Evolutionary conservation across 805 yeast genomes (phyloP), one percentile per base, ranked within the genome.

Genomic region (Kuraishia borneana): DNA sequence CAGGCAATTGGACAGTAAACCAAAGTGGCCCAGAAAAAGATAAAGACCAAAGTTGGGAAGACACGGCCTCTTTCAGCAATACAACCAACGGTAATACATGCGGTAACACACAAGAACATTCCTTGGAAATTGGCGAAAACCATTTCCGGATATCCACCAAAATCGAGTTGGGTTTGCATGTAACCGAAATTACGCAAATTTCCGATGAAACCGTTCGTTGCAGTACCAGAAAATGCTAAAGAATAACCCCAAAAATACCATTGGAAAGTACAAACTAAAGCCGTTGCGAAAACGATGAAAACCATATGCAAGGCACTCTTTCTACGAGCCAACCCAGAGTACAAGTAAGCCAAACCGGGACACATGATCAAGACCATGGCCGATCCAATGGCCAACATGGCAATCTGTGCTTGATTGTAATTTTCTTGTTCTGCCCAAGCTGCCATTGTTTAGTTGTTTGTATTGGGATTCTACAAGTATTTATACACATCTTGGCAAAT

Each of bases 171-270:
- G 9, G 85, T 73, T 51, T 82, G 69, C 50, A 81, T 70, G 50
- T 84, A 75, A 4, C 95, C 97, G 56, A 88, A 83, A 31, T 76
- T 68, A 45, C 76, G 77, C 45, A 89, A 58, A 54, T 89, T 79
- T 5, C 98, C 98, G 45, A 89, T 89, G 54, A 78, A 92, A 30
- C 78, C 75, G 56, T 88, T 87, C 22, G 78, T 62, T 2, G 95
- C 85, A 0, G 82, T 70, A n/a, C 67, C 47, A 0, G 89, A 75
- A 48, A 92, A 87, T 3, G 97, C 94, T 29, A 89, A 59, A 0
- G 96, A 84, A 53, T 84, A 88, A n/a, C 96, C 96, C 96, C 97
- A 92, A 53, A 89, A 85, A 56, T 87, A 89, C 97, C 97, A 89
- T 53, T 87, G 95, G 50, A 87, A 73, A 35, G 74, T 67, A 2